Percentiles rank a stretch among this genome's conserved stretches.
Evolutionary conservation across 495 filamentous ascomycete species (phyloP).

Genomic region (Penicillium malachiteum): DNA sequence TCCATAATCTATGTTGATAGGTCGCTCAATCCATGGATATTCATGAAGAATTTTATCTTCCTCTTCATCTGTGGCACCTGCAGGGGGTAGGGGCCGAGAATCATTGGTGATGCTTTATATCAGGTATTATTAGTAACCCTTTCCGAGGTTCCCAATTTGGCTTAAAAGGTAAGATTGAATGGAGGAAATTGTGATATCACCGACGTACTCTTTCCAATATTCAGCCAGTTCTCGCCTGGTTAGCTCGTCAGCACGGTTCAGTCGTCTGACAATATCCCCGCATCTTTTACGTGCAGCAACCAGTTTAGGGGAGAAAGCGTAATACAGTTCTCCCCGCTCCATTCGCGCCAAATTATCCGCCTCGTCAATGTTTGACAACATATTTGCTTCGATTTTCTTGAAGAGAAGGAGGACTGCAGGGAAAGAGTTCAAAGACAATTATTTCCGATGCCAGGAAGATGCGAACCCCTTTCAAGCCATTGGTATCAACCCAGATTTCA

Average conservation of each 20-base stretch:
- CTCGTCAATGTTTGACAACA: background rate
- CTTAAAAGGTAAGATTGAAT: background rate
- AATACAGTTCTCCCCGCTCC: conserved; percentile 39
- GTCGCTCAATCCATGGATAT: conserved; percentile 70
- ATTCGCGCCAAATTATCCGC: background rate
- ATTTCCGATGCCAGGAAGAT: no score
- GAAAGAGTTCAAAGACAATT: no score
- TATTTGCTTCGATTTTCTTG: background rate
- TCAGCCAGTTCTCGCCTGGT: conserved; percentile 58
- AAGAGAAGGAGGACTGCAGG: no score
- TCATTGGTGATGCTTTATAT: conserved; percentile 49
- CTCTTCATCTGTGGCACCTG: conserved; percentile 56
- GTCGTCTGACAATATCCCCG: conserved; percentile 55
- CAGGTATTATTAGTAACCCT: background rate
- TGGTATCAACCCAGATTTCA: no score
- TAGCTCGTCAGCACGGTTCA: conserved; percentile 60
- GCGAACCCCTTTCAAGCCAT: no score
- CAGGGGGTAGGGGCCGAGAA: conserved; percentile 56
- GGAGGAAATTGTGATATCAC: background rate
- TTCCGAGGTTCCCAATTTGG: background rate
- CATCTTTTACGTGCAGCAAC: conserved; percentile 59
- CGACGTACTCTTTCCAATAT: conserved; percentile 70
- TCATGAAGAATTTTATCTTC: conserved; percentile 49
- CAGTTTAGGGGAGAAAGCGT: conserved; percentile 55
- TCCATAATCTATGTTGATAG: conserved; percentile 74